Conservation (phyloP, 2,329 filamentous ascomycete species). For the Pyrenophora teres region DNA sequence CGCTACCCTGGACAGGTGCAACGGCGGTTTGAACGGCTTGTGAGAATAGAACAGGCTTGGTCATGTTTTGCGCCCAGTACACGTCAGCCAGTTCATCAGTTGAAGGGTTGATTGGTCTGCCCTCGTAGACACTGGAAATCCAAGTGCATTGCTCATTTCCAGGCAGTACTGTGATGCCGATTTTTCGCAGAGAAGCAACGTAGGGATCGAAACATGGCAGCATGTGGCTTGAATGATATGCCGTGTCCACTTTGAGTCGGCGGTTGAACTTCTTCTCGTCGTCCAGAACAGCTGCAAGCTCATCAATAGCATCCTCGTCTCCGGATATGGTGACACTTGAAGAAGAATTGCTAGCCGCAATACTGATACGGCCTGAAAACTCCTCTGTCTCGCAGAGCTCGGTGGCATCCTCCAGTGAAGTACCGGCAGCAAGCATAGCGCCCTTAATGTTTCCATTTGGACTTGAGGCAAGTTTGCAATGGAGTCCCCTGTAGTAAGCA, state of each 20-base stretch:
- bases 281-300: background rate
- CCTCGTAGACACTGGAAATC: slow-evolving; percentile 8
- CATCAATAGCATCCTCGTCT: background rate
- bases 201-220: slow-evolving; percentile 7
- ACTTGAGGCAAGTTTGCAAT: background rate
- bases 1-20: background rate
- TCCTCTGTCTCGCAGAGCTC: background rate
- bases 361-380: background rate
- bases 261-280: slow-evolving; percentile 7
- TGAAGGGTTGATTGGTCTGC: background rate
- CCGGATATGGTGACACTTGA: background rate
- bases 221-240: slow-evolving; percentile 49
- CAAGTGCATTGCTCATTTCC: background rate
- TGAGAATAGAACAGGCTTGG: slow-evolving; percentile 1
- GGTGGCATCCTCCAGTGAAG: background rate
- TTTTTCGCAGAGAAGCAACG: background rate
- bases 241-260: slow-evolving; percentile 45
- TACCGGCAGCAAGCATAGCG: slow-evolving; percentile 2
- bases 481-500: background rate
- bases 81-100: slow-evolving; percentile 16
- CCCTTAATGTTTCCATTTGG: background rate
- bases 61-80: slow-evolving; percentile 3
- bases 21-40: background rate
- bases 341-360: background rate
- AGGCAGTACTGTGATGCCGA: background rate